Evolutionary conservation across 345 rosid species (phyloP).

Genomic region (Melaleuca quinquenervia): DNA sequence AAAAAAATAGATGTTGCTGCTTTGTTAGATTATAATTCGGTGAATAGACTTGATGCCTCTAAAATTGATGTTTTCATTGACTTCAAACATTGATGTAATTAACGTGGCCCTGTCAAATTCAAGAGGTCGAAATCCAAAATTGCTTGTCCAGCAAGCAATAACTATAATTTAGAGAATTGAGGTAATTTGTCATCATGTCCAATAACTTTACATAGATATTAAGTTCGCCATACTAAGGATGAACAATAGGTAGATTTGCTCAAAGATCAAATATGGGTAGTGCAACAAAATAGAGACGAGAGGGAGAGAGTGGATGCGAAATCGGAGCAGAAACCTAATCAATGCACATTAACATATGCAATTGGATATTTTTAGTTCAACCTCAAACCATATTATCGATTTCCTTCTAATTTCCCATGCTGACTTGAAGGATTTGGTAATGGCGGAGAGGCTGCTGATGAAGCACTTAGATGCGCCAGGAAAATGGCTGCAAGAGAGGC

Average conservation of each 20-base stretch:
- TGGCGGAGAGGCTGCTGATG: conserved; percentile 89
- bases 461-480: conserved; percentile 96
- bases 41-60: background rate
- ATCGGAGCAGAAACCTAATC: rapidly evolving
- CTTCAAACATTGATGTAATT: background rate
- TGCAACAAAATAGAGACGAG: background rate
- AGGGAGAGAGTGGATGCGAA: rapidly evolving
- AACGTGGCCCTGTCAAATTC: background rate
- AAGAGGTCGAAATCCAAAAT: background rate
- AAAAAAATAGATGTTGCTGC: background rate
- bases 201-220: background rate
- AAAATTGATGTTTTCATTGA: background rate
- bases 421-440: conserved; percentile 59
- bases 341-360: rapidly evolving
- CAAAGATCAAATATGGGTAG: background rate
- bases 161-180: background rate
- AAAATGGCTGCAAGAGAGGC: conserved; percentile 81
- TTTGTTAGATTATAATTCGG: too few species aligned
- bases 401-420: background rate
- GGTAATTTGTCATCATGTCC: background rate
- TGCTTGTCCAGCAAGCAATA: background rate
- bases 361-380: background rate
- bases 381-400: background rate
- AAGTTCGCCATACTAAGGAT: background rate
- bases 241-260: background rate